These are phyloP conservation scores for Kwoniella pini DNA, from an alignment of 768 basidiomycete genomes.

Conservation along the genomic window DNA sequence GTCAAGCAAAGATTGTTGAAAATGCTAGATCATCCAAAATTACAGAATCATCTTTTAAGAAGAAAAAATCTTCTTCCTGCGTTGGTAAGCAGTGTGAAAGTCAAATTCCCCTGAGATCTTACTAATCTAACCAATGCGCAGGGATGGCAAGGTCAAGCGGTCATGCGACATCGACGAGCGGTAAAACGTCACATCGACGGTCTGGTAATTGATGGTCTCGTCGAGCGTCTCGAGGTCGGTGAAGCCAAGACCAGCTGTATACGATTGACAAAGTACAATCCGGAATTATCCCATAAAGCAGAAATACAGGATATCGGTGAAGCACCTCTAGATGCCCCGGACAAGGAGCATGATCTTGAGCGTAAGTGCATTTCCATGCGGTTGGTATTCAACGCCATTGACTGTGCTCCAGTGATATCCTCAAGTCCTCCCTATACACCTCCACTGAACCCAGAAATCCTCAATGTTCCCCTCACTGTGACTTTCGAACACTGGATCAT, in stretches of 20 bases:
- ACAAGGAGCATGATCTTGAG: constrained; percentile 11
- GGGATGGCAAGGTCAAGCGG: constrained; percentile 32
- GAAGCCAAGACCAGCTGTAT: constrained; percentile 28
- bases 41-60: constrained; percentile 41
- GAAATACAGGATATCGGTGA: background rate
- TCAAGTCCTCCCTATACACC: constrained; percentile 16
- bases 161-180: constrained; percentile 30
- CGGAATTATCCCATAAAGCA: constrained; percentile 14
- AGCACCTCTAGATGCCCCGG: no score
- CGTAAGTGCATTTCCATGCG: constrained; percentile 2
- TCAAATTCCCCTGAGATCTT: background rate
- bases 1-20: constrained; percentile 37
- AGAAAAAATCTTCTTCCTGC: constrained; percentile 25
- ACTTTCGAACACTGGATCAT: constrained; percentile 28
- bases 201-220: constrained; percentile 30
- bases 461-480: constrained; percentile 17
- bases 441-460: background rate
- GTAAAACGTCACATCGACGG: constrained; percentile 25
- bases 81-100: constrained; percentile 25
- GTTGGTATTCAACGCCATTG: background rate
- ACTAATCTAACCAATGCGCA: background rate
- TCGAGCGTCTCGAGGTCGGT: constrained; percentile 38
- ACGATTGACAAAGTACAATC: constrained; percentile 42
- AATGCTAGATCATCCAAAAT: constrained; percentile 38
- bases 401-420: constrained; percentile 4